Percentiles rank a stretch among this genome's conserved stretches.
phyloP scores from a whole-genome alignment of 495 filamentous ascomycete genomes.

The Neurospora sp. region DNA sequence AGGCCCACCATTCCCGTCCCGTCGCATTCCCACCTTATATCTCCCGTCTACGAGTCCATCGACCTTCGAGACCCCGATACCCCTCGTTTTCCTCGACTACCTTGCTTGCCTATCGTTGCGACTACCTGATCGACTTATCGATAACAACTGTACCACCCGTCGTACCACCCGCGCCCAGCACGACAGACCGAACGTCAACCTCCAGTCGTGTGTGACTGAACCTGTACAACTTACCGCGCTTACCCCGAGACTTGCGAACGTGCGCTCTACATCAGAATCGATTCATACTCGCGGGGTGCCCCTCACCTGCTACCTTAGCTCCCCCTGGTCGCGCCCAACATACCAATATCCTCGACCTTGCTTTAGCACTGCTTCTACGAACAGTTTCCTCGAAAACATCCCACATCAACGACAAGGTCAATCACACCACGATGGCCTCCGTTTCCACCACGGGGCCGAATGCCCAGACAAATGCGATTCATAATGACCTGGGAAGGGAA shows the following conservation, averaged over 20 bases:
- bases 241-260: neutral
- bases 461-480: conserved; percentile 1
- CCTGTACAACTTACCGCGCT: neutral
- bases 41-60: neutral
- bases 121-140: neutral
- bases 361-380: neutral
- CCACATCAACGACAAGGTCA: neutral
- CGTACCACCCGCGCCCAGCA: neutral
- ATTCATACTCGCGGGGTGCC: neutral
- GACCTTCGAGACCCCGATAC: neutral
- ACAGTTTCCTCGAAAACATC: neutral
- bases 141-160: neutral
- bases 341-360: neutral
- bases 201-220: neutral
- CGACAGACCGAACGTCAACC: neutral
- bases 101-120: neutral
- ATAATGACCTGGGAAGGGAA: conserved; percentile 11
- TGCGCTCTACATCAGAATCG: neutral
- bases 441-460: neutral
- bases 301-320: neutral
- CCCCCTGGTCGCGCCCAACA: neutral
- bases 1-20: neutral
- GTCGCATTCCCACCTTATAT: neutral
- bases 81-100: neutral
- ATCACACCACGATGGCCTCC: neutral